Evolutionary conservation across 2,329 filamentous ascomycete genomes (phyloP), one percentile per base, ranked within the genome.

Genomic region (Botryosphaeria agaves): DNA sequence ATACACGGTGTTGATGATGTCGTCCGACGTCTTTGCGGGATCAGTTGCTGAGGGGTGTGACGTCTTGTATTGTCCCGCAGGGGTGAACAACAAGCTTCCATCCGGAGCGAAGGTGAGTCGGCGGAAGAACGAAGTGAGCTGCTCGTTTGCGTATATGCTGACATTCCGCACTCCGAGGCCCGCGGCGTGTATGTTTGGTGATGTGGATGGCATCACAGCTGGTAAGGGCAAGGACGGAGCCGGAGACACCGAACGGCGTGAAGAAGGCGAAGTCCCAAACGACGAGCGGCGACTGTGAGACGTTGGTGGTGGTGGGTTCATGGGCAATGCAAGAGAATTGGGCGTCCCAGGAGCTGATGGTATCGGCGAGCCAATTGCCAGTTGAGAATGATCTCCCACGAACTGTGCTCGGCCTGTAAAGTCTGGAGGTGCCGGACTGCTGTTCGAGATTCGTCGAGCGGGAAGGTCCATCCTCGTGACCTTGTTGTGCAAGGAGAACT

Each of bases 1-100:
- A 55, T 98, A 98, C 14, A 98, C 91, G 0, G 89, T 98, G 48
- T 98, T 98, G 43, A 80, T 84, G 30, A 94, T 69, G 41, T 98
- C 87, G 42, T 89, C 87, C 1, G 68, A 68, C 0, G 72, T 66
- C 51, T 85, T 92, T 2, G 64, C 48, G n/a, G 63, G 57, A 37
- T 84, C 79, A 29, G 69, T 69, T 14, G 75, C 60, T 28, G 72
- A 70, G 14, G 63, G 59, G 40, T 82, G 72, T 30, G 83, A 71
- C 2, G 77, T 79, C 49, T 93, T 91, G 55, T 89, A 95, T 48
- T 95, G 89, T 5, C 89, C 89, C 2, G 89, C 87, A 2, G 89
- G 89, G 0, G 89, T 98, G 38, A 98, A 76, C 4, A 98, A 66
- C 29, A 98, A 62, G 49, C 85, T 93, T 16, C 89, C 89, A 48